Evolutionary conservation across 768 basidiomycete species (phyloP).

Genomic region (Lactarius hengduanensis): DNA sequence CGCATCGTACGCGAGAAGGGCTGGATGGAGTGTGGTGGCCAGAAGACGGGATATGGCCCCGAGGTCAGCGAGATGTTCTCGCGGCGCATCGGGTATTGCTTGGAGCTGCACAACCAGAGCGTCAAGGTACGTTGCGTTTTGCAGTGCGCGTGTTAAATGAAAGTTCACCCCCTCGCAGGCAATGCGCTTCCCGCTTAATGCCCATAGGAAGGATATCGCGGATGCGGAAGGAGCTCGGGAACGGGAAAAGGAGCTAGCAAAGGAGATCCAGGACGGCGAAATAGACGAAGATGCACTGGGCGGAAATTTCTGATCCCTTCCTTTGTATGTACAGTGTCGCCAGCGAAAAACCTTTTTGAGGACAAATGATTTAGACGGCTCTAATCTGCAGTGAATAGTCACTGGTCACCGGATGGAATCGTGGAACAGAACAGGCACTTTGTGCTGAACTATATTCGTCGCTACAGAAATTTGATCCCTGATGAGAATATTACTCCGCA

Average conservation of each 20-base stretch:
- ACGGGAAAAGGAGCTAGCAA: constrained; percentile 91
- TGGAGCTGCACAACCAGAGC: constrained; percentile 94
- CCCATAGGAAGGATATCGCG: constrained; percentile 91
- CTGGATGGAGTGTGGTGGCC: constrained; percentile 87
- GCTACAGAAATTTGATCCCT: background rate
- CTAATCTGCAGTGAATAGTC: background rate
- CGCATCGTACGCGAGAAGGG: constrained; percentile 90
- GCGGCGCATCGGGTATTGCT: constrained; percentile 84
- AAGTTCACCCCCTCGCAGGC: constrained; percentile 51
- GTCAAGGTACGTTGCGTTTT: constrained; percentile 69
- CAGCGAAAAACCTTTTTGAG: background rate
- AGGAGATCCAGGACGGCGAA: constrained; percentile 86
- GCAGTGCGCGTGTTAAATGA: background rate
- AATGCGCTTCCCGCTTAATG: constrained; percentile 97
- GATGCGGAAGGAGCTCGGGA: constrained; percentile 92
- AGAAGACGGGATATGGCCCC: constrained; percentile 85
- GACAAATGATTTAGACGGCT: background rate
- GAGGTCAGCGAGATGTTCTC: constrained; percentile 89
- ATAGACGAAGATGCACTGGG: constrained; percentile 67
- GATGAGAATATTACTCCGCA: background rate
- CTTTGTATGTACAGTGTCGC: background rate
- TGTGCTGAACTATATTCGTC: background rate
- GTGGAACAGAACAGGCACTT: background rate
- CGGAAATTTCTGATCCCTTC: constrained; percentile 37
- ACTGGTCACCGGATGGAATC: background rate